Conservation (phyloP, 2,329 filamentous ascomycete genomes). For the Dothideomycetes sp. region DNA sequence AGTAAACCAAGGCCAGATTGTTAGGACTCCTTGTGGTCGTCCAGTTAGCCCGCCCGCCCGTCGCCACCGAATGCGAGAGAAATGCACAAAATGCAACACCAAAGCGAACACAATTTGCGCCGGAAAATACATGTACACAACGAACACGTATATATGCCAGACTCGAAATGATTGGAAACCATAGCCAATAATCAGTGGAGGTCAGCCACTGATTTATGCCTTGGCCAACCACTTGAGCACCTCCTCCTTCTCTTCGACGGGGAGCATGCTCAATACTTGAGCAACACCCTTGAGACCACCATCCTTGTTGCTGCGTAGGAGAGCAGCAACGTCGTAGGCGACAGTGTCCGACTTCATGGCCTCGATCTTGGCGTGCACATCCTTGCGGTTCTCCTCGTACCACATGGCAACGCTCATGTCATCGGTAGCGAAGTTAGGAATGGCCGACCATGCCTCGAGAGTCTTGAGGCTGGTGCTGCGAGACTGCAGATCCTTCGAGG, state of each 20-base stretch:
- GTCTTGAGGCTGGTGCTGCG: slow-evolving; percentile 51
- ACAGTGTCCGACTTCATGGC: slow-evolving; percentile 66
- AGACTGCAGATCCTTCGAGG: slow-evolving; percentile 31
- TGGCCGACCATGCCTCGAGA: slow-evolving; percentile 71
- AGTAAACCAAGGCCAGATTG: neutral
- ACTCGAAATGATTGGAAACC: too few relatives aligned
- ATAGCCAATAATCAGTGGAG: neutral
- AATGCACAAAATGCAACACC: neutral
- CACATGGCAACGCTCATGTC: slow-evolving; percentile 81
- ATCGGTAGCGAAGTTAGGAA: slow-evolving; percentile 64
- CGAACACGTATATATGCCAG: neutral
- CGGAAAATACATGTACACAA: neutral
- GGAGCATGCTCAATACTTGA: slow-evolving; percentile 75
- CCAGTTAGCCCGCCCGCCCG: too few relatives aligned
- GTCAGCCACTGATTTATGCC: slow-evolving; percentile 21
- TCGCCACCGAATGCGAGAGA: neutral
- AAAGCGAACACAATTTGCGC: neutral
- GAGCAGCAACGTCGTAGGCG: slow-evolving; percentile 56
- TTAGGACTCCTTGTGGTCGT: too few relatives aligned
- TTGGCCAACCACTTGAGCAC: slow-evolving; percentile 49
- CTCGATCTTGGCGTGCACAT: slow-evolving; percentile 75
- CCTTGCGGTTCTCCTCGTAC: slow-evolving; percentile 92
- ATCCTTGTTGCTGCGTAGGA: slow-evolving; percentile 55
- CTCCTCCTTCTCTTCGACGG: slow-evolving; percentile 77
- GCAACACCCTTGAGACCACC: slow-evolving; percentile 75